phyloP scores from a whole-genome alignment of 805 yeast species.

The Monosporozyma aerobia region DNA sequence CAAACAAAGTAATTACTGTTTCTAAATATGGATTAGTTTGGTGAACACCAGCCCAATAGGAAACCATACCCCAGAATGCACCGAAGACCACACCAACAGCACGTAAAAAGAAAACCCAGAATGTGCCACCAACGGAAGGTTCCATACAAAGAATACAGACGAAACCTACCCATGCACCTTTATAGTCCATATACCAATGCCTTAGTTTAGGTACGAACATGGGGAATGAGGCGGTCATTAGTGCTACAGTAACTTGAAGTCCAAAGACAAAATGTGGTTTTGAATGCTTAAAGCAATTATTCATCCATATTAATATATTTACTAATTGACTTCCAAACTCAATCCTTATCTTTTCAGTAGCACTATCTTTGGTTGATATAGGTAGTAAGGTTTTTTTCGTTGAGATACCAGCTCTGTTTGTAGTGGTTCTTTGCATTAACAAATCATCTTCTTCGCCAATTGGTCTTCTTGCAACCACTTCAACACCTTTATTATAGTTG shows the following conservation, averaged over 20 bases:
- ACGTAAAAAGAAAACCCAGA: conserved; percentile 39
- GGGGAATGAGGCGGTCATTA: conserved; percentile 42
- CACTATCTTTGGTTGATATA: neutral
- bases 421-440: conserved; percentile 14
- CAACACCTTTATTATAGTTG: conserved; percentile 4
- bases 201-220: conserved; percentile 40
- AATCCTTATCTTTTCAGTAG: neutral
- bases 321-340: neutral
- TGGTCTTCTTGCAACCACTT: conserved; percentile 18
- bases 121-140: conserved; percentile 43
- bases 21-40: conserved; percentile 36
- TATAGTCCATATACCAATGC: conserved; percentile 39
- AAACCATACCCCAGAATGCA: conserved; percentile 41
- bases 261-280: conserved; percentile 38
- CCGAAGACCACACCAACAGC: conserved; percentile 40
- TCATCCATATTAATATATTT: conserved; percentile 5
- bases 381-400: neutral
- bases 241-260: conserved; percentile 36
- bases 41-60: conserved; percentile 37
- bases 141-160: conserved; percentile 42
- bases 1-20: conserved; percentile 35
- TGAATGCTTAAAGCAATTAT: conserved; percentile 14
- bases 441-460: conserved; percentile 21
- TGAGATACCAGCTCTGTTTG: conserved; percentile 1
- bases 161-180: conserved; percentile 48